A percentile compares a stretch with the other conserved stretches of the same genome.
phyloP scores from a whole-genome alignment of 1,139 yeast genomes.

The Protomyces pachydermus region DNA sequence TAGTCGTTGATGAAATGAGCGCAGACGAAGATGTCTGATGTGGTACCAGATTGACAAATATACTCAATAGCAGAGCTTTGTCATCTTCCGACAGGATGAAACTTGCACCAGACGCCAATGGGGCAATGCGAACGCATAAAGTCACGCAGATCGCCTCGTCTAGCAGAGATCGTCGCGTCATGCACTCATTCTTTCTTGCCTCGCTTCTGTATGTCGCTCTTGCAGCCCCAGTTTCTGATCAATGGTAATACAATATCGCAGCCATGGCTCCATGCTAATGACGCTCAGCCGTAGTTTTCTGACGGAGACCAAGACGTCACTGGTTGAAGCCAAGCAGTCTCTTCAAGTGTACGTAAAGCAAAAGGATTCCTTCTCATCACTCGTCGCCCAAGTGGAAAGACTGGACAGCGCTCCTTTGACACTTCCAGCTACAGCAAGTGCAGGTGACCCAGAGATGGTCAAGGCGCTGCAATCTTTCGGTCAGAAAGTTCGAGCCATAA shows the following conservation, averaged over 20 bases:
- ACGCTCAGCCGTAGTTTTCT: not conserved
- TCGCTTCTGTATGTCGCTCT: too few species aligned
- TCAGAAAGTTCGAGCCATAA: not conserved
- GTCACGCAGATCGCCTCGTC: too few species aligned
- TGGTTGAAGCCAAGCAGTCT: not conserved
- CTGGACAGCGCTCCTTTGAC: not conserved
- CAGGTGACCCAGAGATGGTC: not conserved
- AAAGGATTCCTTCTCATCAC: not conserved
- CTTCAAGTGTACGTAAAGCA: not conserved
- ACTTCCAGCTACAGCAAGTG: not conserved
- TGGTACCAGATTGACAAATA: too few species aligned
- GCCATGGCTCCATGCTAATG: not conserved
- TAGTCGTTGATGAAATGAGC: not conserved
- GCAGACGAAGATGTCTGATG: not conserved
- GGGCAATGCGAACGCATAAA: too few species aligned
- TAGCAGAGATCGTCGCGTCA: too few species aligned
- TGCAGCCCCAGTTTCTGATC: too few species aligned
- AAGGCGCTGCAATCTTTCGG: not conserved
- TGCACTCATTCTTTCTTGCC: too few species aligned
- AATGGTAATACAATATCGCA: too few species aligned
- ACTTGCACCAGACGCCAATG: too few species aligned
- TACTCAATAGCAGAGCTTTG: too few species aligned
- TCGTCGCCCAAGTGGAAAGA: not conserved
- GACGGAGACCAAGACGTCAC: not conserved
- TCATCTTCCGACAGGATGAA: too few species aligned